Evolutionary conservation across 2,329 filamentous ascomycete species (phyloP), one percentile per base, ranked within the genome.

Genomic region (Aspergillus sp.): DNA sequence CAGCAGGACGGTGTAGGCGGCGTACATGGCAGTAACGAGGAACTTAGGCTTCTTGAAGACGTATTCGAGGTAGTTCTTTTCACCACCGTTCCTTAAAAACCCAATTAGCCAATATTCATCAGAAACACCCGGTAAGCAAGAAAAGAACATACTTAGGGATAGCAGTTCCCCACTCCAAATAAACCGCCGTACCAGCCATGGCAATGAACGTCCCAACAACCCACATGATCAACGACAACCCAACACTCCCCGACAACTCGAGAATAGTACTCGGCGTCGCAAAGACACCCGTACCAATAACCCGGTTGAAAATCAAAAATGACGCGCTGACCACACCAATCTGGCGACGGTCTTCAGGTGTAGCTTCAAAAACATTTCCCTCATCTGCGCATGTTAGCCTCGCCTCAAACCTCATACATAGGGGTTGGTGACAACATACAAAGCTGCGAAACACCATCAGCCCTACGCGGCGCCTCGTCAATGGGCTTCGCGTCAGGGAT

Each of bases 61-160:
- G 33, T 76, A 74, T 61, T 79, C 76, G 38, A 79, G 71, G 56
- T 79, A 79, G 35, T 77, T 73, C 44, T 75, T 72, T 54, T 78
- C 76, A n/a, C 76, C 75, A 33, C 76, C 76, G 60, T 76, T 60
- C 63, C 74, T 58, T n/a, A n/a, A 61, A 13, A 59, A 19, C 2
- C 17, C 2, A 19, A 19, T 19, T 19, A 19, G 17, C 17, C 17
- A 19, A 19, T 19, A 19, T 19, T 19, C 17, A 19, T 19, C 17
- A 19, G 17, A 19, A 19, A 19, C 17, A 19, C 17, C 17, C 17
- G 17, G 17, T 19, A 19, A 19, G 17, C 13, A 2, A 45, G 17
- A n/a, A 19, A n/a, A 5, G 20, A 9, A 51, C 56, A 41, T 66
- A 69, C 67, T 57, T 66, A 6, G 74, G 74, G 41, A 78, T 67